Evolutionary conservation across 2,329 filamentous ascomycete species (phyloP), one percentile per base, ranked within the genome.

Genomic region (Pseudocercospora fijiensis): DNA sequence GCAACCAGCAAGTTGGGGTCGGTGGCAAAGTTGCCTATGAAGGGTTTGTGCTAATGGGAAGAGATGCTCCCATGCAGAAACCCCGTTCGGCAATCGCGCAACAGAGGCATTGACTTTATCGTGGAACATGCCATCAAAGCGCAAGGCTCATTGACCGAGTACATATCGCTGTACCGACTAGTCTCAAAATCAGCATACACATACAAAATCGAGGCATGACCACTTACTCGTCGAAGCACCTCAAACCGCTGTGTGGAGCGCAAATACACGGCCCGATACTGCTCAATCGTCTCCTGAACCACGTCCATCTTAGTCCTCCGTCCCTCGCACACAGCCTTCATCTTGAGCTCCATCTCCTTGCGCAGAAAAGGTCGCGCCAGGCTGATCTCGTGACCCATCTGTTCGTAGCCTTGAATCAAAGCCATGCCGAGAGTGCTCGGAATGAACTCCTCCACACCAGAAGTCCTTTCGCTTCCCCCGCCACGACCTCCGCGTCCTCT

Each of bases 271-370:
- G 88, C 87, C 57, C 89, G 87, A 76, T 98, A 99, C 80, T 95
- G 91, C 65, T 88, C 85, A 61, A 99, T 81, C 75, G 90, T 96
- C 76, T 96, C 89, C 60, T 88, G 84, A 47, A 99, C 84, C 53
- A 99, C 91, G 20, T 86, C 85, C 60, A 85, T 84, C 72, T 87
- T 89, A 33, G 88, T 90, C 68, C 87, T 90, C 58, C 86, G 87
- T 26, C 95, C 95, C 64, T 94, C 92, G 78, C 95, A 98, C 62
- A 99, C 97, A 63, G 91, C 91, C 76, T 93, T 95, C 94, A 99
- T 97, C 76, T 92, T 91, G 66, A 92, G 80, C 78, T 99, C 95
- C 92, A 97, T 97, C 82, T 99, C 92, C 78, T 98, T 98, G 62
- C 95, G 88, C 65, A 99, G 81, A 75, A 98, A 98, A 0, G 95